These are phyloP conservation scores for Elymus sibiricus DNA, from an alignment of 176 grass and related monocot species.

Conservation along the genomic window DNA sequence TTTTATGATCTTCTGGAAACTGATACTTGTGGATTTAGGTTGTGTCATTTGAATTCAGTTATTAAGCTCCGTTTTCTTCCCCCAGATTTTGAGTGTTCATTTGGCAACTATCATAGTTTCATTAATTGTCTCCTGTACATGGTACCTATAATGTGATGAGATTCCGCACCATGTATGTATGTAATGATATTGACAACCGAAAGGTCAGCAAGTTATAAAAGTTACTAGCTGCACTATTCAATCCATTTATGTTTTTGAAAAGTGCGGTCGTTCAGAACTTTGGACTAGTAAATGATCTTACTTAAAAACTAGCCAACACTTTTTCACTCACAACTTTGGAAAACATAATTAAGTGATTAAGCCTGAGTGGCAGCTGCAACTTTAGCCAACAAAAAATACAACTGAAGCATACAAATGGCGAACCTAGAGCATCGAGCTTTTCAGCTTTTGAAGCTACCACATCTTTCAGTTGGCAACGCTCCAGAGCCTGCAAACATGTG, in stretches of 20 bases:
- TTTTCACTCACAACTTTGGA: background rate
- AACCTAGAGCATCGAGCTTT: slow-evolving; percentile 87
- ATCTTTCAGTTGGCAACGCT: slow-evolving; percentile 91
- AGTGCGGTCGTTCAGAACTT: background rate
- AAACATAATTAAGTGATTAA: slow-evolving; percentile 3
- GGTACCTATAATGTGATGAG: background rate
- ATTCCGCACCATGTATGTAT: background rate
- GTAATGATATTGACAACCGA: background rate
- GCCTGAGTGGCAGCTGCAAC: background rate
- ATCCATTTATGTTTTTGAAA: background rate
- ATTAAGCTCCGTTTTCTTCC: background rate
- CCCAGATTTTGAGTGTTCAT: background rate
- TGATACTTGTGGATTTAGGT: background rate
- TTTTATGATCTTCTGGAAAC: background rate
- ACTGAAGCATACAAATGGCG: background rate
- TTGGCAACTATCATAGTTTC: background rate
- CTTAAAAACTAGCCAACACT: background rate
- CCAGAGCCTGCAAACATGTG: slow-evolving; percentile 67
- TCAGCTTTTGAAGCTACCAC: slow-evolving; percentile 73
- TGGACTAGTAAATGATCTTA: background rate
- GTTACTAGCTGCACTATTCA: background rate
- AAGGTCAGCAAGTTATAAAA: background rate
- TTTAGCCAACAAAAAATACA: background rate
- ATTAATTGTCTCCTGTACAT: background rate
- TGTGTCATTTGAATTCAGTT: background rate